Percentiles rank a stretch among this genome's conserved stretches.
Conservation (phyloP, 2,329 filamentous ascomycete species). For the Fusarium bactridioides region DNA sequence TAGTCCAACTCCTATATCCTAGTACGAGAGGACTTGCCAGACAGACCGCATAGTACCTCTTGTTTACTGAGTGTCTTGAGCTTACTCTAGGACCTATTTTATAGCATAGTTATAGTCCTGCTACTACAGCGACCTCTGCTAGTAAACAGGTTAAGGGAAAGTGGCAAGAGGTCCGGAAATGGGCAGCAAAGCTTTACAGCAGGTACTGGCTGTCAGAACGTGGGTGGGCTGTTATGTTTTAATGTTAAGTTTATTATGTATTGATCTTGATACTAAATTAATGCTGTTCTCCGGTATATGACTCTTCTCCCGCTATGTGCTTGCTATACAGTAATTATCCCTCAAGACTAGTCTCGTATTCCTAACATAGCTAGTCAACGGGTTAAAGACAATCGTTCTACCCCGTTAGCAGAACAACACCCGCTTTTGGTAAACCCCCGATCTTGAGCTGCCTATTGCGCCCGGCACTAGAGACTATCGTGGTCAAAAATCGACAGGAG, state of each 20-base stretch:
- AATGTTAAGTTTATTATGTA: background rate
- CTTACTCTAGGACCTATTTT: background rate
- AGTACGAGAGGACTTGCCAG: background rate
- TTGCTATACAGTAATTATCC: too few relatives aligned
- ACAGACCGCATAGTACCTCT: background rate
- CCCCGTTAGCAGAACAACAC: too few relatives aligned
- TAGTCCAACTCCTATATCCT: background rate
- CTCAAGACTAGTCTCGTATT: background rate
- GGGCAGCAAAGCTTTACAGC: background rate
- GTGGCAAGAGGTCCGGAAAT: accelerated
- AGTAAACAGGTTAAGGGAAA: too few relatives aligned
- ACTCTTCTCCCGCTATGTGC: too few relatives aligned
- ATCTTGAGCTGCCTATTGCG: too few relatives aligned
- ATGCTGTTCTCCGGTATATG: accelerated
- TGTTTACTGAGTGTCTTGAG: background rate
- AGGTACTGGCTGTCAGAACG: accelerated
- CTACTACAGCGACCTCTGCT: too few relatives aligned
- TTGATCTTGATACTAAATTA: too few relatives aligned
- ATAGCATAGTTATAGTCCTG: too few relatives aligned
- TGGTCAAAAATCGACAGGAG: too few relatives aligned
- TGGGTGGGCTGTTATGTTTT: too few relatives aligned
- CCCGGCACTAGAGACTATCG: too few relatives aligned
- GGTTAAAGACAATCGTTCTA: background rate
- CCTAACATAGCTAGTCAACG: background rate
- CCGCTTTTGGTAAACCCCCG: accelerated